These are phyloP conservation scores for Akanthomyces dipterigenus DNA, from an alignment of 2,329 filamentous ascomycete species.

Conservation along the genomic window DNA sequence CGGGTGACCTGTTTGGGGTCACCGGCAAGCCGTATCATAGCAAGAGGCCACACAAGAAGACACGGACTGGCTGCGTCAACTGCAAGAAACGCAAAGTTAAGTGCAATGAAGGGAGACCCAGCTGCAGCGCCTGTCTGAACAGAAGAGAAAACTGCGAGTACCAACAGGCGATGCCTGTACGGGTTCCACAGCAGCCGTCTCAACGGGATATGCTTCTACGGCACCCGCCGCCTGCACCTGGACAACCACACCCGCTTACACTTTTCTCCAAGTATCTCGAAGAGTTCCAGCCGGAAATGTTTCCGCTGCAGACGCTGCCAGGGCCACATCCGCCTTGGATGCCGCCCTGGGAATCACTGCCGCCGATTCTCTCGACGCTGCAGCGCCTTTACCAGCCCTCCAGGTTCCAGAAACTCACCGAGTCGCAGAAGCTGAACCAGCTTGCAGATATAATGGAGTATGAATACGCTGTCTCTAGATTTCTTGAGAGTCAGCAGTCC, in stretches of 20 bases:
- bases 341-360: not conserved
- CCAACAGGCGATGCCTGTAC: conserved; percentile 12
- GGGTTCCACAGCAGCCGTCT: not conserved
- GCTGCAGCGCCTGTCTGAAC: conserved; percentile 42
- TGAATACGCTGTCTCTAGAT: not conserved
- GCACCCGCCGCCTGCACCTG: not conserved
- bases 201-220: not conserved
- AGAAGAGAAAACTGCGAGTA: conserved; percentile 45
- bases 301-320: not conserved
- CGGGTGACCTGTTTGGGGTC: not conserved
- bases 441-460: not conserved
- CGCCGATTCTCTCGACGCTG: not conserved
- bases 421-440: not conserved
- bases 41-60: conserved; percentile 51
- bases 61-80: conserved; percentile 44
- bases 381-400: not conserved
- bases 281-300: not conserved
- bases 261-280: not conserved
- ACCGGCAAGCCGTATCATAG: conserved; percentile 22
- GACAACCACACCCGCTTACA: not conserved
- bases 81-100: conserved; percentile 52
- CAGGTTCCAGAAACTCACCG: not conserved
- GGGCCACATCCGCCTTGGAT: not conserved
- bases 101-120: conserved; percentile 45
- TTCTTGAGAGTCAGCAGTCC: not conserved